These are phyloP conservation scores for Leccinellum luteum DNA, from an alignment of 768 basidiomycete genomes.

Conservation along the genomic window DNA sequence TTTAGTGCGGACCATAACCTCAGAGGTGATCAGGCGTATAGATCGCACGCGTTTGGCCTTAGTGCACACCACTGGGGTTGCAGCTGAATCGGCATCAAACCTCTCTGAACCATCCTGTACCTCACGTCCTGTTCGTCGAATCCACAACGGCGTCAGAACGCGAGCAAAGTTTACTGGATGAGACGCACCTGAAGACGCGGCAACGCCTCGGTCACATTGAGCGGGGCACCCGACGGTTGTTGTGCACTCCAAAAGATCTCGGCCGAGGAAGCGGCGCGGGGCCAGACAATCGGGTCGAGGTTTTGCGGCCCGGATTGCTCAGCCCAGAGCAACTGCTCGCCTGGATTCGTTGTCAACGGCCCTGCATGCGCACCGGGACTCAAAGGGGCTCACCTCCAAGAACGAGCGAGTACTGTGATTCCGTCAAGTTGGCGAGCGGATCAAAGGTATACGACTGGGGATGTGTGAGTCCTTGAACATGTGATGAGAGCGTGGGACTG, in stretches of 20 bases:
- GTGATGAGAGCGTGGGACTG: constrained; percentile 7
- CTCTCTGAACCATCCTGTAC: constrained; percentile 48
- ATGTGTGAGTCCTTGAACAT: background rate
- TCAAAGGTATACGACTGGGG: constrained; percentile 47
- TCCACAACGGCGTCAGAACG: background rate
- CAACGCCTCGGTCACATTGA: constrained; percentile 39
- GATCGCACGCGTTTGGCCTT: constrained; percentile 45
- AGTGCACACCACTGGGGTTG: constrained; percentile 60
- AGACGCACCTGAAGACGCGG: constrained; percentile 43
- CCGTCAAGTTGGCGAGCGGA: constrained; percentile 43
- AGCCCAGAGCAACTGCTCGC: constrained; percentile 43
- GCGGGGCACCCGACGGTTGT: constrained; percentile 33
- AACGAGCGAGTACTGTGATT: constrained; percentile 35
- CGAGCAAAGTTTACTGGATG: rapidly evolving
- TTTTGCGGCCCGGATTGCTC: constrained; percentile 46
- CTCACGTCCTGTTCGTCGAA: constrained; percentile 34
- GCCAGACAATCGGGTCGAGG: constrained; percentile 48
- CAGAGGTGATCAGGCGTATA: constrained; percentile 15
- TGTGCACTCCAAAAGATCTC: constrained; percentile 55
- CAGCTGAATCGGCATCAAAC: constrained; percentile 45
- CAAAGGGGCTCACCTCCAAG: constrained; percentile 29
- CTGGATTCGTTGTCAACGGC: constrained; percentile 15
- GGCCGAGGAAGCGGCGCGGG: constrained; percentile 43
- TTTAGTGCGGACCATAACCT: background rate
- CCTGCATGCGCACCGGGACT: background rate